phyloP scores from a whole-genome alignment of 1,284 basidiomycete genomes.

The Apiotrichum porosum region DNA sequence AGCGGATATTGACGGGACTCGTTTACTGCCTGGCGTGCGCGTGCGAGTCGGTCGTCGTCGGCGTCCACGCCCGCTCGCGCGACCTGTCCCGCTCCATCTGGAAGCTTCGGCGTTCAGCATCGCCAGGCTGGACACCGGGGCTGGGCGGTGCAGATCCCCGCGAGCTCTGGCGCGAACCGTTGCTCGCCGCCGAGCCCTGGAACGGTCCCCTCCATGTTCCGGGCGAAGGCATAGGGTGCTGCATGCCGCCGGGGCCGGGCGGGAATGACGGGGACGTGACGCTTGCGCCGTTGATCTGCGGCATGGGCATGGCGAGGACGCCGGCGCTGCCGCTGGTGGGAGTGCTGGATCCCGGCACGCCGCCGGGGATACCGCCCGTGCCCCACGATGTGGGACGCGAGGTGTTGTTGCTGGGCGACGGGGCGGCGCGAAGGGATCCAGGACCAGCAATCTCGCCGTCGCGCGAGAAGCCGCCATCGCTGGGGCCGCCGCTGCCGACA shows the following conservation, averaged over 20 bases:
- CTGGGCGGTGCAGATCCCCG: slow-evolving; percentile 40
- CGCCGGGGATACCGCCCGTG: background rate
- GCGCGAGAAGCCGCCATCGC: background rate
- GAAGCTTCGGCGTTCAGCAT: slow-evolving; percentile 25
- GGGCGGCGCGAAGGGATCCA: background rate
- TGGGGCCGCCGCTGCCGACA: slow-evolving; percentile 6
- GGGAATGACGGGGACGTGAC: background rate
- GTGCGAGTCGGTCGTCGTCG: too few relatives aligned
- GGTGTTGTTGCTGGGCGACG: background rate
- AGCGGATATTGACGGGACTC: background rate
- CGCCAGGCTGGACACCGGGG: slow-evolving; percentile 29
- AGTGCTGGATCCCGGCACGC: background rate
- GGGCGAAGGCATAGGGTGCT: background rate
- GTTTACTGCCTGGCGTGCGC: too few relatives aligned
- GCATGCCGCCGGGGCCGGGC: background rate
- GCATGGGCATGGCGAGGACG: slow-evolving; percentile 7
- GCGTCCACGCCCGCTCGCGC: slow-evolving; percentile 37
- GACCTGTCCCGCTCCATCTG: slow-evolving; percentile 38
- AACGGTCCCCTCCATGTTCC: slow-evolving; percentile 35
- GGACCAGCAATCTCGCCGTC: background rate
- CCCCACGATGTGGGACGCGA: slow-evolving; percentile 12
- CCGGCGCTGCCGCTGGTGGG: background rate
- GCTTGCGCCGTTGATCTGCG: slow-evolving; percentile 11
- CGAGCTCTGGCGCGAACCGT: slow-evolving; percentile 48
- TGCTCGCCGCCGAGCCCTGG: slow-evolving; percentile 29